Evolutionary conservation across 495 filamentous ascomycete species (phyloP), one percentile per base, ranked within the genome.

Genomic region (Trichoderma gamsii): DNA sequence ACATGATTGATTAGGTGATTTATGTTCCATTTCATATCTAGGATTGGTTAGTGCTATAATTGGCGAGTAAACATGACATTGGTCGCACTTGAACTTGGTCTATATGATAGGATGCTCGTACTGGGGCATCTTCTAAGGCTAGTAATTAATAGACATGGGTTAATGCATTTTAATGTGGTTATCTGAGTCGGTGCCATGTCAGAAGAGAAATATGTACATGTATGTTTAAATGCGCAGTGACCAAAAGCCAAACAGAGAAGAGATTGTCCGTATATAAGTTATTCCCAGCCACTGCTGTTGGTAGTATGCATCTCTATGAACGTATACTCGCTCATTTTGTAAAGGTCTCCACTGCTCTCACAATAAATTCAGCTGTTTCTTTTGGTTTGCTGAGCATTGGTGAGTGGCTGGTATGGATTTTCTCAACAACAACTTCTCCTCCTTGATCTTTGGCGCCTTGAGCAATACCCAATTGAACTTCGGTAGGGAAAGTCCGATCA

Each of bases 331-430:
- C 13, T 61, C 56, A 61, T 32, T 32, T 61, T 5, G 56, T 51
- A 67, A 78, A 76, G 51, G 64, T 59, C 15, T 68, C 71, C 29
- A 72, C 74, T 7, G 76, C 76, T 64, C 77, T 74, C 41, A 52
- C 4, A 23, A 78, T 73, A 63, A 78, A 71, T 9, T 69, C 70
- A 2, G 66, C 76, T 9, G 71, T 74, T 67, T 77, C 75, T 63
- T 72, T 67, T 18, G 76, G 75, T 65, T 68, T 69, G 66, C 74
- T 76, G 69, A 78, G 66, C 70, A 78, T 77, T 8, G 71, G 71
- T 27, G 72, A 72, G 61, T 78, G 76, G 29, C 75, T 70, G 61
- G 66, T 72, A 27, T 66, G 38, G 1, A 78, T 49, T 66, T 78
- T 73, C 65, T 72, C 46, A 15, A 72, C 23, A 16, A 71, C 76